Evolutionary conservation across 805 yeast genomes (phyloP).

Genomic region (Candida ipomoeae): DNA sequence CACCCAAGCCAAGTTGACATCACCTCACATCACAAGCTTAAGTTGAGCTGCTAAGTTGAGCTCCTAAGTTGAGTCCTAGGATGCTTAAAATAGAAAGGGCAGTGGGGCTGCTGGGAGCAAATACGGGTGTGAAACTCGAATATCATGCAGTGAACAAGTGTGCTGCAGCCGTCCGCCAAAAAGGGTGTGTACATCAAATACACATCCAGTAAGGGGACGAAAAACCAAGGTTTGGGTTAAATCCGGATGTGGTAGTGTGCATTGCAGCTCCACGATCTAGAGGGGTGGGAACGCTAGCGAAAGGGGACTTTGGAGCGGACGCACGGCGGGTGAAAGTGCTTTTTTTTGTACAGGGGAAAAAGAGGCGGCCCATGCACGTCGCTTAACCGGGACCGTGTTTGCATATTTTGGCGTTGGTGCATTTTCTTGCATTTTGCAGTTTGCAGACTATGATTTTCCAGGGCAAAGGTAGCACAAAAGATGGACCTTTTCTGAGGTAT

Average conservation of each 20-base stretch:
- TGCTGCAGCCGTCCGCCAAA: not conserved
- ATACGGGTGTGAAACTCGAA: not conserved
- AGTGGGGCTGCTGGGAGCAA: not conserved
- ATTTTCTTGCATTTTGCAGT: not conserved
- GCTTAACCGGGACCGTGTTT: not conserved
- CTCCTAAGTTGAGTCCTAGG: too few species aligned
- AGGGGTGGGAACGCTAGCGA: not conserved
- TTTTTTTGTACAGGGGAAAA: not conserved
- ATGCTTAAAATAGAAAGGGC: too few species aligned
- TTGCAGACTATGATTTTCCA: not conserved
- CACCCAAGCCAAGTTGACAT: too few species aligned
- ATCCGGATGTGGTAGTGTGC: not conserved
- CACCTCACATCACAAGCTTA: too few species aligned
- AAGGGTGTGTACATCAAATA: not conserved
- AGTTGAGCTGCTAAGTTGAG: too few species aligned
- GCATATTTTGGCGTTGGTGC: not conserved
- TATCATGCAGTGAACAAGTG: not conserved
- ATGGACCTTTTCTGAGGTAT: not conserved
- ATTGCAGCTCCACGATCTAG: not conserved
- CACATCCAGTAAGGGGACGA: not conserved
- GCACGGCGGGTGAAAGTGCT: not conserved
- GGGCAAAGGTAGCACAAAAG: too few species aligned
- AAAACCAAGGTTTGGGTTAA: not conserved
- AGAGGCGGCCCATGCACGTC: not conserved
- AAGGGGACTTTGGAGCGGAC: not conserved